A percentile compares a stretch with the other conserved stretches of the same genome.
Evolutionary conservation across 1,284 basidiomycete species (phyloP).

Genomic region (Malassezia equina): DNA sequence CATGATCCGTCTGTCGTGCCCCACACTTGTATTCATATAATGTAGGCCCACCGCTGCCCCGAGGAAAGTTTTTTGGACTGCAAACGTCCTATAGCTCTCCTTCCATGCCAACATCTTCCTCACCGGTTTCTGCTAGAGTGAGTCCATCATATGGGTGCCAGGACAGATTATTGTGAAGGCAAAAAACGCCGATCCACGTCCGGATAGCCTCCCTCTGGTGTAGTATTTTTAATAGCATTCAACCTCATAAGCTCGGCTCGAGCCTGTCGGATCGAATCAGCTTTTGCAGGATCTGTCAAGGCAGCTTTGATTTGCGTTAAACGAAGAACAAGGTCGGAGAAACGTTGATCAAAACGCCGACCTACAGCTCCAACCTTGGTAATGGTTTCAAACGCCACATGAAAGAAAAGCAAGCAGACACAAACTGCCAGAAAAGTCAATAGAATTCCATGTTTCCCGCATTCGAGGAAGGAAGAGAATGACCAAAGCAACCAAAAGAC

Average conservation of each 20-base stretch:
- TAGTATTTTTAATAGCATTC: neutral
- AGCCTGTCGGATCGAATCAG: neutral
- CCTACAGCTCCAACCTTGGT: conserved; percentile 42
- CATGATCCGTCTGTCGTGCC: neutral
- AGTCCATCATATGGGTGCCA: conserved; percentile 45
- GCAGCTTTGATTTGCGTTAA: conserved; percentile 1
- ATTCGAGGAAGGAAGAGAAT: conserved; percentile 33
- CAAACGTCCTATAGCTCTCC: conserved; percentile 38
- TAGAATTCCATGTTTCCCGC: conserved; percentile 19
- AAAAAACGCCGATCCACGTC: neutral
- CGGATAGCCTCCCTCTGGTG: neutral
- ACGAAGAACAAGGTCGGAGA: conserved; percentile 21
- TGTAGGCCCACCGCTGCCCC: conserved; percentile 37
- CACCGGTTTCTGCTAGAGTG: conserved; percentile 36
- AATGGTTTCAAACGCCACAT: conserved; percentile 39
- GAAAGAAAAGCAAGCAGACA: conserved; percentile 20
- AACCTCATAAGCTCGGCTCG: neutral
- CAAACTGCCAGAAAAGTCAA: conserved; percentile 26
- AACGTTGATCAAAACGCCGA: conserved; percentile 24
- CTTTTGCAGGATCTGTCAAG: neutral
- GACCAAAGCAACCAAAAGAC: conserved; percentile 23
- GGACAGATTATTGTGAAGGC: conserved; percentile 4
- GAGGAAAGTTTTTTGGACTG: conserved; percentile 32
- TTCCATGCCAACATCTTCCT: conserved; percentile 46
- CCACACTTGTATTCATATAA: conserved; percentile 15